Conservation (phyloP, 345 rosid genomes). For the Limnanthes douglasii region DNA sequence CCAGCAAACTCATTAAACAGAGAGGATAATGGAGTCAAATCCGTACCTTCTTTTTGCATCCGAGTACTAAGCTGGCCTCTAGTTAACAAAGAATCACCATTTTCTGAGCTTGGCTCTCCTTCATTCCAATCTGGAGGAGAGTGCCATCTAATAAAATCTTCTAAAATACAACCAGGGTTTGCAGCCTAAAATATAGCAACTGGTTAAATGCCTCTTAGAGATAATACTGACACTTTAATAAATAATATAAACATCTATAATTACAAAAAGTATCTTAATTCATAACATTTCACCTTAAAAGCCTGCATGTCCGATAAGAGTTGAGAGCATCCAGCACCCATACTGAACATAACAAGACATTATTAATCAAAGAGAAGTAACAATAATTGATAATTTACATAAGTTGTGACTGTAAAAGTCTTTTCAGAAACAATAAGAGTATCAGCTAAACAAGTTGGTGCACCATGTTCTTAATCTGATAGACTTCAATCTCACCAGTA, state of each 20-base stretch:
- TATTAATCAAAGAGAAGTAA: constrained; percentile 6
- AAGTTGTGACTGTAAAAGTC: no score
- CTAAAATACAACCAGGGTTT: constrained; percentile 94
- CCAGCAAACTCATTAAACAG: constrained; percentile 1
- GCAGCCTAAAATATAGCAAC: constrained; percentile 54
- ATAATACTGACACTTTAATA: no score
- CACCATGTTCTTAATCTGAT: not conserved
- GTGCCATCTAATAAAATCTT: constrained; percentile 99
- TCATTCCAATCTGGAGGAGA: constrained; percentile 99
- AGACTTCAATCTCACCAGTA: not conserved
- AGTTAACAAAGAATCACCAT: constrained; percentile 21
- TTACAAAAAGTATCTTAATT: not conserved
- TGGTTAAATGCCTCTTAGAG: constrained; percentile 1
- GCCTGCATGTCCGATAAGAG: constrained; percentile 99
- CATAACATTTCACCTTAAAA: constrained; percentile 49
- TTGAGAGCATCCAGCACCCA: constrained; percentile 99
- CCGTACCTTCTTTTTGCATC: constrained; percentile 91
- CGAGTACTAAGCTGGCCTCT: constrained; percentile 85
- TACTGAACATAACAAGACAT: constrained; percentile 34
- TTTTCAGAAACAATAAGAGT: no score
- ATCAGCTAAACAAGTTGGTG: not conserved
- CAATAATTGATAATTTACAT: no score
- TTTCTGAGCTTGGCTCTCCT: constrained; percentile 32
- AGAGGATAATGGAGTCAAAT: constrained; percentile 4
- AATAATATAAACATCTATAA: constrained; percentile 4